A percentile compares a stretch with the other conserved stretches of the same genome.
Evolutionary conservation across 1,284 basidiomycete genomes (phyloP).

Genomic region (Xerocomus amazonicus): DNA sequence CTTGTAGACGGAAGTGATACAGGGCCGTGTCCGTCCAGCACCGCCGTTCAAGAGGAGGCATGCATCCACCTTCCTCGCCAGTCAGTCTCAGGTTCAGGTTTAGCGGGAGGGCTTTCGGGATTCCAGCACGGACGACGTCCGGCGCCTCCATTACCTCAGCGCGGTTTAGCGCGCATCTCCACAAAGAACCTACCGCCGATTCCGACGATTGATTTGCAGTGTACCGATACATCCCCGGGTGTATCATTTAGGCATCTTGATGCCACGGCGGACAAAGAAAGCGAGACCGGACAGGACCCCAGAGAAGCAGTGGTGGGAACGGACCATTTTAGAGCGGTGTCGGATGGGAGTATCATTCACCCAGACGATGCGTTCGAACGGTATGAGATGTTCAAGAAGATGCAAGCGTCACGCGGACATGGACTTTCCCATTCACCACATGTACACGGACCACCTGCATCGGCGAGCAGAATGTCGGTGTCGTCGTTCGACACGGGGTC

Average conservation of each 20-base stretch:
- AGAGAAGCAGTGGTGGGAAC: background rate
- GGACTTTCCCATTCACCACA: constrained; percentile 25
- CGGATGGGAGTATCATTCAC: constrained; percentile 14
- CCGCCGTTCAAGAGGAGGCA: background rate
- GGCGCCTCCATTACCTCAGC: constrained; percentile 47
- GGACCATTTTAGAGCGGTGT: constrained; percentile 5
- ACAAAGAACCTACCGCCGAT: constrained; percentile 56
- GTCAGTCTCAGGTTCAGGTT: constrained; percentile 11
- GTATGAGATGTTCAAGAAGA: constrained; percentile 75
- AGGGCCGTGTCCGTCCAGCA: background rate
- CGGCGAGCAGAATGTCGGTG: constrained; percentile 48
- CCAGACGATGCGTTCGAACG: constrained; percentile 89
- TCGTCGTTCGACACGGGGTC: constrained; percentile 55
- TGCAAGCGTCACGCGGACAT: constrained; percentile 32
- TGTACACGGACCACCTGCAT: constrained; percentile 8
- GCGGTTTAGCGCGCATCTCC: constrained; percentile 16
- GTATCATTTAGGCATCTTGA: background rate
- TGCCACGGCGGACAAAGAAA: background rate
- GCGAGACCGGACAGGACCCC: background rate
- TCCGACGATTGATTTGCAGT: constrained; percentile 36
- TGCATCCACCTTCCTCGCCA: background rate
- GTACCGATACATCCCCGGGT: constrained; percentile 13
- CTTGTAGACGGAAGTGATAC: constrained; percentile 26
- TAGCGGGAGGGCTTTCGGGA: constrained; percentile 1
- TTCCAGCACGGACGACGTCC: constrained; percentile 41